A percentile compares a stretch with the other conserved stretches of the same genome.
These are phyloP conservation scores for Cryptococcus sp. DNA, from an alignment of 1,284 basidiomycete genomes.

Conservation along the genomic window DNA sequence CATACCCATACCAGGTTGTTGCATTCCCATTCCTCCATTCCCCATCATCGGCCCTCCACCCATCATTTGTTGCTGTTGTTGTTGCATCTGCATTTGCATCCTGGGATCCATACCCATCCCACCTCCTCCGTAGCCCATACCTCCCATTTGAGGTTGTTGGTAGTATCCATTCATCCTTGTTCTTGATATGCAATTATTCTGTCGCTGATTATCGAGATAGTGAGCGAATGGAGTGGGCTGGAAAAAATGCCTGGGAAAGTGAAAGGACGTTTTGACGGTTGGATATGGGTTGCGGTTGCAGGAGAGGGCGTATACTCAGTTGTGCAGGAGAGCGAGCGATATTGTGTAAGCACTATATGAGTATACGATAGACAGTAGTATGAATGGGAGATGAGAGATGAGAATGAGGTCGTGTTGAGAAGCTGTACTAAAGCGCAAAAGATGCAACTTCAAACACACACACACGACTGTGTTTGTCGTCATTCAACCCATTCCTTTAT, in stretches of 20 bases:
- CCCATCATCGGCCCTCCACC: slow-evolving; percentile 10
- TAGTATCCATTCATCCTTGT: slow-evolving; percentile 7
- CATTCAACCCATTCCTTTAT: not conserved
- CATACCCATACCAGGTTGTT: slow-evolving; percentile 26
- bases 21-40: slow-evolving; percentile 10
- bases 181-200: not conserved
- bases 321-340: too few relatives aligned
- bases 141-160: not conserved
- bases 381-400: not conserved
- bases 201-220: not conserved
- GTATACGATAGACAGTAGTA: not conserved
- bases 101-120: slow-evolving; percentile 6
- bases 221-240: not conserved
- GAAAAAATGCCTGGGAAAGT: too few relatives aligned
- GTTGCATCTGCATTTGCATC: slow-evolving; percentile 6
- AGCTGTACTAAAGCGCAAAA: too few relatives aligned
- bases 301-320: too few relatives aligned
- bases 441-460: not conserved
- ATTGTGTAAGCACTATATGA: not conserved
- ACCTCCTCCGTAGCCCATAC: slow-evolving; percentile 1
- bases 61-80: slow-evolving; percentile 8
- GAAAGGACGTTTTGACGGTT: too few relatives aligned
- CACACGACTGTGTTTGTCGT: not conserved
- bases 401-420: too few relatives aligned
- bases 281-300: too few relatives aligned